A percentile compares a stretch with the other conserved stretches of the same genome.
These are phyloP conservation scores for Aspergillus pseudonomiae DNA, from an alignment of 2,329 filamentous ascomycete genomes.

Conservation along the genomic window DNA sequence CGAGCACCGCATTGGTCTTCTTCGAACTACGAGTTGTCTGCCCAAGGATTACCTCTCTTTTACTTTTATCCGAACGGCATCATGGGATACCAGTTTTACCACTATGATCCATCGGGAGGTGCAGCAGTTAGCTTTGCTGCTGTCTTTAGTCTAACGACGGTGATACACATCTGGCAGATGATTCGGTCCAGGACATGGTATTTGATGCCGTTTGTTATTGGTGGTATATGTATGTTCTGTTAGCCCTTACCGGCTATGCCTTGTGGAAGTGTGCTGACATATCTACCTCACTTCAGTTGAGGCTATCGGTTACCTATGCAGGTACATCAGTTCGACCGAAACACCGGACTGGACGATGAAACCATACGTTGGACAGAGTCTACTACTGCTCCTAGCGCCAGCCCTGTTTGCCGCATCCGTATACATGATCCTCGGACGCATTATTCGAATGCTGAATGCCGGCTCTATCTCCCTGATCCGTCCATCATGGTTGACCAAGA, in stretches of 20 bases:
- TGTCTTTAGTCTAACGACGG: constrained; percentile 16
- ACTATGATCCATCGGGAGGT: constrained; percentile 6
- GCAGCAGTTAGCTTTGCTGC: neutral
- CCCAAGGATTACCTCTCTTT: neutral
- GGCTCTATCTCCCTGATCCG: constrained; percentile 49
- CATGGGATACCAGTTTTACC: constrained; percentile 7
- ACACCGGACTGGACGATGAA: constrained; percentile 5
- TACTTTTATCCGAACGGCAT: neutral
- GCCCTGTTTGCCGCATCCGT: constrained; percentile 54
- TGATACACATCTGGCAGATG: constrained; percentile 30
- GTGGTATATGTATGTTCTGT: constrained; percentile 36
- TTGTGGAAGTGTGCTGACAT: neutral
- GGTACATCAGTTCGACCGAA: neutral
- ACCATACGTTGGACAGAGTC: neutral
- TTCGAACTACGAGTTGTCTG: neutral
- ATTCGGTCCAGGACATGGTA: constrained; percentile 30
- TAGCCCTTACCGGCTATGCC: no score
- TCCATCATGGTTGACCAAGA: constrained; percentile 49
- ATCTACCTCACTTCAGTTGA: neutral
- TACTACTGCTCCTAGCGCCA: constrained; percentile 47
- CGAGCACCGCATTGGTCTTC: neutral
- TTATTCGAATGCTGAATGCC: constrained; percentile 45
- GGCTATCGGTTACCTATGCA: neutral
- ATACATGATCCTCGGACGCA: constrained; percentile 53
- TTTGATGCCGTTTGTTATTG: constrained; percentile 34